These are phyloP conservation scores for Lecanicillium sp. DNA, from an alignment of 2,329 filamentous ascomycete genomes.

Conservation along the genomic window DNA sequence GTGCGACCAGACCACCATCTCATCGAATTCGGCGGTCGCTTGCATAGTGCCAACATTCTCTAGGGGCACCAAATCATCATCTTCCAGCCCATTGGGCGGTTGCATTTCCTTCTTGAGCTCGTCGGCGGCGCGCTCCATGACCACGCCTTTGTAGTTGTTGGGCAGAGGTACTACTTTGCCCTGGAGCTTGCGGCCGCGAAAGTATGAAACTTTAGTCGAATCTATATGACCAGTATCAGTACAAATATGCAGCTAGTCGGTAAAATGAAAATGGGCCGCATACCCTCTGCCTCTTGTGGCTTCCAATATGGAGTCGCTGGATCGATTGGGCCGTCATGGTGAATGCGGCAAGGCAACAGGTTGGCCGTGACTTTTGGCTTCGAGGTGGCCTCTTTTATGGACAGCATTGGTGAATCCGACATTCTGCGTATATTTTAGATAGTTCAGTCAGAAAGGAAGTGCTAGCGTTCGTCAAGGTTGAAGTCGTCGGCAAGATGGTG, in stretches of 20 bases:
- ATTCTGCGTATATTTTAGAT: conserved; percentile 17
- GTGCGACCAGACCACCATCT: conserved; percentile 79
- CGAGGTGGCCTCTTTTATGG: conserved; percentile 21
- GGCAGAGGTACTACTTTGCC: conserved; percentile 62
- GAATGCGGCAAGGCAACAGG: conserved; percentile 71
- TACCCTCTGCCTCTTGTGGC: conserved; percentile 42
- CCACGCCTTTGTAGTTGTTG: conserved; percentile 59
- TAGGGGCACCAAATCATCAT: conserved; percentile 35
- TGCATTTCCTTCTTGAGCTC: conserved; percentile 28
- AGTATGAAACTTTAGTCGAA: conserved; percentile 51
- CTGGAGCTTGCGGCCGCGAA: conserved; percentile 72
- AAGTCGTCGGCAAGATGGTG: too few species aligned
- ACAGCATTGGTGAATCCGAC: conserved; percentile 33
- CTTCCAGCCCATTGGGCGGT: conserved; percentile 20
- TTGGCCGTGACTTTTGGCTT: conserved; percentile 49
- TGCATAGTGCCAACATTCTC: conserved; percentile 51
- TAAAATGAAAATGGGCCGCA: conserved; percentile 15
- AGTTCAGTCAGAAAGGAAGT: too few species aligned
- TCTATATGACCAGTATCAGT: too few species aligned
- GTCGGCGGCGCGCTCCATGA: conserved; percentile 39
- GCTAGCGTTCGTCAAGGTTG: too few species aligned
- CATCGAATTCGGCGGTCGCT: conserved; percentile 60
- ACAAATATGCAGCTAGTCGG: too few species aligned
- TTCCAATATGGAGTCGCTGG: conserved; percentile 62
- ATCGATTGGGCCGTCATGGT: conserved; percentile 67